A percentile compares a stretch with the other conserved stretches of the same genome.
Conservation (phyloP, 139 green algal genomes). For the Chlamydomonas schloesseri region DNA sequence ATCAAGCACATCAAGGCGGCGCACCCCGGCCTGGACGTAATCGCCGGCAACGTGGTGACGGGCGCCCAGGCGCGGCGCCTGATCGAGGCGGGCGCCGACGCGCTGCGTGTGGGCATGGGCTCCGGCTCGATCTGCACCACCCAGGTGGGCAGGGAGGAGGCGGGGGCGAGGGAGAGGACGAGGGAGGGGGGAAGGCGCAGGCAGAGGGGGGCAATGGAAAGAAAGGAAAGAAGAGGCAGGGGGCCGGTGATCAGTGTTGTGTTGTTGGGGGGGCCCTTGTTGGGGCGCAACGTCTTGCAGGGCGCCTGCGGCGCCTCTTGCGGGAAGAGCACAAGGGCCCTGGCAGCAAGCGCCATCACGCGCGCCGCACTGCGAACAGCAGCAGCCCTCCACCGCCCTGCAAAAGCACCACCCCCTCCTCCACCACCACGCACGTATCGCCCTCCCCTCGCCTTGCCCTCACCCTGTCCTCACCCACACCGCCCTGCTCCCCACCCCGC, state of each 20-base stretch:
- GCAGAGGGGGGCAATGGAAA: not conserved
- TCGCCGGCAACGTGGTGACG: constrained; percentile 96
- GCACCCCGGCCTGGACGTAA: constrained; percentile 93
- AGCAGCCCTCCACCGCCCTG: too few relatives aligned
- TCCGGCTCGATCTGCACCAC: constrained; percentile 99
- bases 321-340: too few relatives aligned
- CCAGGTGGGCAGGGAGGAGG: constrained; percentile 76
- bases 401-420: too few relatives aligned
- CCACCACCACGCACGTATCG: too few relatives aligned
- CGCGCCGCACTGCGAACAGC: too few relatives aligned
- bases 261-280: too few relatives aligned
- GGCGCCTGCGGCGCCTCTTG: too few relatives aligned
- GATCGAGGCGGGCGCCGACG: constrained; percentile 92
- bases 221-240: not conserved
- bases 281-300: too few relatives aligned
- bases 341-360: too few relatives aligned
- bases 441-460: not conserved
- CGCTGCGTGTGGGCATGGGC: constrained; percentile 97
- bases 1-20: constrained; percentile 89
- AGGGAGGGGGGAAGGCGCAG: not conserved
- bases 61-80: constrained; percentile 74
- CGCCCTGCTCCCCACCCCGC: not conserved
- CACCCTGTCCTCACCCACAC: not conserved
- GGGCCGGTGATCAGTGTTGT: too few relatives aligned
- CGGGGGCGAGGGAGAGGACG: not conserved